These are phyloP conservation scores for Backusella liffmaniae DNA, from an alignment of 192 early-diverging fungal species.

Conservation along the genomic window DNA sequence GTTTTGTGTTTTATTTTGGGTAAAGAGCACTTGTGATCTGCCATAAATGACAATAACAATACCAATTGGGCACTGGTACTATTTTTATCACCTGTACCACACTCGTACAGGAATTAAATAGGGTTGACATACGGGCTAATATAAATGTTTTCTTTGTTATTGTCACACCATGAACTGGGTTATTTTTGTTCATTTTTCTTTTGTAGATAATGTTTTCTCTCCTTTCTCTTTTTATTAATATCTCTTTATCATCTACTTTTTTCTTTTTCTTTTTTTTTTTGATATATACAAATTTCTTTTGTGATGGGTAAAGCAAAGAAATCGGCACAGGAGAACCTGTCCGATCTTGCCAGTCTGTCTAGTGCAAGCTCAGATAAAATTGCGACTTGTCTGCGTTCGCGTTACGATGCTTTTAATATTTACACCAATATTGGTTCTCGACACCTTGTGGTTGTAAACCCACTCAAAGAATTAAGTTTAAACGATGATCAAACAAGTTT, in stretches of 20 bases:
- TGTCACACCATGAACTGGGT: not conserved
- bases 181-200: conserved; percentile 15
- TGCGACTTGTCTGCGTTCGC: conserved; percentile 36
- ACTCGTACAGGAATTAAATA: not conserved
- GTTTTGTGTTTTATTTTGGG: not conserved
- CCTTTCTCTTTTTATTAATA: conserved; percentile 9
- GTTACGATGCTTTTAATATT: conserved; percentile 52
- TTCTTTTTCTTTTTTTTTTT: conserved; percentile 9
- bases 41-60: not conserved
- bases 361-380: conserved; percentile 12
- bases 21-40: not conserved
- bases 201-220: conserved; percentile 12
- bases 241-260: not conserved
- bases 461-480: conserved; percentile 42
- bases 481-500: conserved; percentile 52
- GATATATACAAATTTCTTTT: not conserved
- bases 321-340: conserved; percentile 5
- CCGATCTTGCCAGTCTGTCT: conserved; percentile 24
- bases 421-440: conserved; percentile 53
- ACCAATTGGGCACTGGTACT: not conserved
- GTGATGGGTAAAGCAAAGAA: conserved; percentile 26
- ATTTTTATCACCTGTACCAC: conserved; percentile 3
- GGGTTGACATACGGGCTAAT: not conserved
- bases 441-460: conserved; percentile 53
- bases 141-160: not conserved